Evolutionary conservation across 768 basidiomycete genomes (phyloP), one percentile per base, ranked within the genome.

Genomic region (Tubosaeta brunneosetosa): DNA sequence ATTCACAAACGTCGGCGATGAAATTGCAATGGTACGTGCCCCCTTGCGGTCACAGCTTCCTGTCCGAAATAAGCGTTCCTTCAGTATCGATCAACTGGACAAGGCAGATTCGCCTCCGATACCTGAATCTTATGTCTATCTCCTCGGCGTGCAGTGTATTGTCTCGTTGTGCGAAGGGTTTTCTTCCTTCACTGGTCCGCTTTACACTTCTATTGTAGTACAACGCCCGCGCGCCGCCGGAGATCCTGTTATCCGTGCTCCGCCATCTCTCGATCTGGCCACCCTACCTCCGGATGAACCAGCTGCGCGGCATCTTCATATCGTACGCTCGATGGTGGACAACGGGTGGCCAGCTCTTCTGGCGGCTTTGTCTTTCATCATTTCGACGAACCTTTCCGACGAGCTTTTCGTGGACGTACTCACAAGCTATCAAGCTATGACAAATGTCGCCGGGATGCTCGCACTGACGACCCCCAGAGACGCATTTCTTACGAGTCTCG

Each of bases 31-130:
- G 94, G 94, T 94, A 55, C 38, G 83, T 73, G 5, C 19, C 11
- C 38, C 16, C 31, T 13, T 33, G 14, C 1, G 3, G 4, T n/a
- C 37, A 14, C 32, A 22, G 17, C 36, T 22, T 26, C 25, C 9
- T 43, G 12, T 8, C 32, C 6, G 52, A 33, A 31, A n/a, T 36
- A 19, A 34, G 46, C n/a, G 10, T 22, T 36, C 8, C 1, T 16
- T 5, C 61, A 97, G 94, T 66, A 97, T 99, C 60, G 95, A 99
- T 66, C 97, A 98, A 68, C 82, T 97, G 12, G 95, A 99, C 73
- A 99, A 99, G 68, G 88, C 92, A 0, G 97, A 99, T 60, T 84
- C 94, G 0, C 97, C 97, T 0, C 77, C 83, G 0, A 94, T 97
- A 49, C 95, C 97, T 0, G 97, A 99, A 53, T 79, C 88, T 4